Conservation (phyloP, 352 stramenopile genomes). For the Aphanomyces stellatus region DNA sequence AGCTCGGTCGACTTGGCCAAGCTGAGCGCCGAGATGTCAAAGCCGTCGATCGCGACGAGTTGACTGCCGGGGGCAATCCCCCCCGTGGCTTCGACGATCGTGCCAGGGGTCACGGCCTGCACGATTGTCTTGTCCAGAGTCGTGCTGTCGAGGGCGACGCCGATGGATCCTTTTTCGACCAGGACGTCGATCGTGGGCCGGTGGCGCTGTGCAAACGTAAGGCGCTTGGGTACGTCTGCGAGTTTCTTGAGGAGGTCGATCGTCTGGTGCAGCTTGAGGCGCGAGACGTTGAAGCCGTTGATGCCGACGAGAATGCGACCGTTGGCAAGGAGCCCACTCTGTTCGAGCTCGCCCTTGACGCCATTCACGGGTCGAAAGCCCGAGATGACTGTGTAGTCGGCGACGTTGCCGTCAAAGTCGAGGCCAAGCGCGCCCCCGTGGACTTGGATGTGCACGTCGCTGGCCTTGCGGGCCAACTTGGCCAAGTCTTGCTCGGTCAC, state of each 20-base stretch:
- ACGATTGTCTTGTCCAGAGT: constrained; percentile 33
- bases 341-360: constrained; percentile 28
- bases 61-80: constrained; percentile 36
- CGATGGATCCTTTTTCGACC: constrained; percentile 37
- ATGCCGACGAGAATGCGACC: constrained; percentile 35
- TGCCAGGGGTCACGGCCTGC: constrained; percentile 25
- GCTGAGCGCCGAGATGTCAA: constrained; percentile 32
- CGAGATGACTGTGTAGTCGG: constrained; percentile 26
- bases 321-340: constrained; percentile 26
- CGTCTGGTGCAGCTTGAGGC: constrained; percentile 29
- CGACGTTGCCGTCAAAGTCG: constrained; percentile 34
- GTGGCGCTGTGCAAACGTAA: constrained; percentile 20
- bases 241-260: constrained; percentile 43
- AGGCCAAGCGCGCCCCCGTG: constrained; percentile 36
- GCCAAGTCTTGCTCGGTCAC: constrained; percentile 30
- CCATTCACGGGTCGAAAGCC: constrained; percentile 38
- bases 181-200: constrained; percentile 28
- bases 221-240: constrained; percentile 28
- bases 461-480: constrained; percentile 21
- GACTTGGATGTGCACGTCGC: constrained; percentile 22
- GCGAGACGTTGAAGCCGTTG: constrained; percentile 52
- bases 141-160: constrained; percentile 39
- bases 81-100: constrained; percentile 27
- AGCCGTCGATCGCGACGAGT: constrained; percentile 42
- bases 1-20: constrained; percentile 31